These are phyloP conservation scores for Biscogniauxia marginata DNA, from an alignment of 2,329 filamentous ascomycete genomes.

Conservation along the genomic window DNA sequence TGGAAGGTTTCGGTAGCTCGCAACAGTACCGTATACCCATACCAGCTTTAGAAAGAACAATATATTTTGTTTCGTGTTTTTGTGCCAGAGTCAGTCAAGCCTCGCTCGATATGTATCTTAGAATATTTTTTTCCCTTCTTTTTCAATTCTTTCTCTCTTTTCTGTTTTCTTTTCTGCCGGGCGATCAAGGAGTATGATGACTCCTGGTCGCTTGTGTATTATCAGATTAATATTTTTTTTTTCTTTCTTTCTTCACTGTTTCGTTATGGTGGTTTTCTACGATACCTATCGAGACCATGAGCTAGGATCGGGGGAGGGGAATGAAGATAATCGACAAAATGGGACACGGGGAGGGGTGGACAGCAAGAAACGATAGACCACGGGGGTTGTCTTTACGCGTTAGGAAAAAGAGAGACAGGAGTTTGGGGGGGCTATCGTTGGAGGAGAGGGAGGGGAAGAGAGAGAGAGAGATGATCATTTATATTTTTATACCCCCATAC, in stretches of 20 bases:
- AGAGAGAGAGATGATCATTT: no score
- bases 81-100: no score
- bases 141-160: not conserved
- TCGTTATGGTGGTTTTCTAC: not conserved
- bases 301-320: not conserved
- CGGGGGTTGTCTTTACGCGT: no score
- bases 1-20: constrained; percentile 15
- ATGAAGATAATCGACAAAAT: no score
- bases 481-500: no score
- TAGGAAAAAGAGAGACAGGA: no score
- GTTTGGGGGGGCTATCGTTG: no score
- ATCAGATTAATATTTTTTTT: not conserved
- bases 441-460: no score
- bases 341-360: no score
- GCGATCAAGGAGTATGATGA: no score
- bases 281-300: no score
- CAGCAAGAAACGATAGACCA: no score
- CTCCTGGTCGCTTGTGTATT: not conserved
- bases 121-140: not conserved
- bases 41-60: not conserved
- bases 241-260: not conserved
- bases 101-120: not conserved
- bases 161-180: not conserved
- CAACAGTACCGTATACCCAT: constrained; percentile 8
- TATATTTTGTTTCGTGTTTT: not conserved